A percentile compares a stretch with the other conserved stretches of the same genome.
phyloP scores from a whole-genome alignment of 257 asterid species.

The Osmanthus fragrans region DNA sequence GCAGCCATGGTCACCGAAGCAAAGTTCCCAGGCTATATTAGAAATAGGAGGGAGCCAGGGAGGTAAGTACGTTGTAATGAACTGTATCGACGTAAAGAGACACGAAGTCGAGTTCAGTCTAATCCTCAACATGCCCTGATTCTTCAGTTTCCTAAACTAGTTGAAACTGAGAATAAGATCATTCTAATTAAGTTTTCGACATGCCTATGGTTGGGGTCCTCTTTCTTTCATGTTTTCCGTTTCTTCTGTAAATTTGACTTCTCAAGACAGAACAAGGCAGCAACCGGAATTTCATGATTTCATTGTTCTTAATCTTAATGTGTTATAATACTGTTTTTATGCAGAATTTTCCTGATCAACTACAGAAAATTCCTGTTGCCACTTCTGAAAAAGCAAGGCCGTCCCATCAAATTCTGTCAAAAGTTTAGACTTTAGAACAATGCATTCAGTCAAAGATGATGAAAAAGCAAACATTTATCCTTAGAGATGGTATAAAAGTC shows the following conservation, averaged over 20 bases:
- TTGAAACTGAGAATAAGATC: too few relatives aligned
- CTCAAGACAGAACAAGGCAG: too few relatives aligned
- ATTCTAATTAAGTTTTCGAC: too few relatives aligned
- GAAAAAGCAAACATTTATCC: not conserved
- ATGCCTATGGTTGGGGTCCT: too few relatives aligned
- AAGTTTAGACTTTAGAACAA: not conserved
- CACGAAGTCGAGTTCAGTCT: not conserved
- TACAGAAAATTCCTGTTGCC: not conserved
- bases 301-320: too few relatives aligned
- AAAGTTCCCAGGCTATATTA: constrained; percentile 29
- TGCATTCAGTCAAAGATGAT: not conserved
- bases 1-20: constrained; percentile 7
- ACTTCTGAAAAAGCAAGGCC: too few relatives aligned
- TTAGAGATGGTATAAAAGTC: not conserved
- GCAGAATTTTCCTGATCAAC: not conserved
- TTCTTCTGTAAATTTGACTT: too few relatives aligned
- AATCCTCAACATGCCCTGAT: not conserved
- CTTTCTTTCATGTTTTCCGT: too few relatives aligned
- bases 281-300: too few relatives aligned
- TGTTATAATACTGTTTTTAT: not conserved
- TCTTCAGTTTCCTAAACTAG: not conserved
- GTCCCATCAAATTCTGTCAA: not conserved
- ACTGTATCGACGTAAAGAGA: not conserved
- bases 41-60: not conserved
- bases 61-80: not conserved